Evolutionary conservation across 768 basidiomycete species (phyloP), one percentile per base, ranked within the genome.

Genomic region (Lactarius vividus): DNA sequence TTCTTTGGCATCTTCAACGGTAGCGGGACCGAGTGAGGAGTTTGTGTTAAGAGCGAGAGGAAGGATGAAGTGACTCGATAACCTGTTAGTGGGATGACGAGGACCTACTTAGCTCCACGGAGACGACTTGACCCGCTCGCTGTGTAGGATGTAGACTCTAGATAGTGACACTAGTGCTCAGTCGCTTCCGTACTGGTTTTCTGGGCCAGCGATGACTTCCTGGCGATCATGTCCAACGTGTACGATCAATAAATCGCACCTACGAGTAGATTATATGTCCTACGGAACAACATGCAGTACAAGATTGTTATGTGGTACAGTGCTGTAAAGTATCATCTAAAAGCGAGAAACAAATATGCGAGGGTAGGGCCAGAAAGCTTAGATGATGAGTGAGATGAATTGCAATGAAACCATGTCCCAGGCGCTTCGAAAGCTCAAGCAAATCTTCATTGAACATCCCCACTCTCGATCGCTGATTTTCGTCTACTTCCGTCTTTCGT

Each of bases 1-100:
- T 91, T 92, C 81, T 92, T 94, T 66, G 87, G 80, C 90, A 91
- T 91, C 57, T 37, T 63, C 53, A 54, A 67, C 9, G 40, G 54
- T 59, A 33, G 58, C 18, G n/a, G 37, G 42, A 40, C 63, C 16
- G 40, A 60, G 55, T 61, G 42, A 49, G 23, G 49, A 0, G 26
- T 52, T 46, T 23, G 49, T 26, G 49, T 52, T 26, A 52, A 52
- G 26, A 6, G 49, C 23, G 23, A 52, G 49, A 49, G 13, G 46
- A 52, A 52, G 35, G 26, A 29, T 44, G 42, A 31, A 60, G 20
- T 60, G 28, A 28, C 10, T 56, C 55, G 33, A 56, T 18, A n/a
- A 20, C 18, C 44, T 31, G n/a, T 42, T n/a, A 16, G 31, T 20
- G 40, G 9, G 7, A 62, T 62, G 33, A 13, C 29, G 54, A 55